phyloP scores from a whole-genome alignment of 2,329 filamentous ascomycete species.

The Phyllosticta citriasiana region DNA sequence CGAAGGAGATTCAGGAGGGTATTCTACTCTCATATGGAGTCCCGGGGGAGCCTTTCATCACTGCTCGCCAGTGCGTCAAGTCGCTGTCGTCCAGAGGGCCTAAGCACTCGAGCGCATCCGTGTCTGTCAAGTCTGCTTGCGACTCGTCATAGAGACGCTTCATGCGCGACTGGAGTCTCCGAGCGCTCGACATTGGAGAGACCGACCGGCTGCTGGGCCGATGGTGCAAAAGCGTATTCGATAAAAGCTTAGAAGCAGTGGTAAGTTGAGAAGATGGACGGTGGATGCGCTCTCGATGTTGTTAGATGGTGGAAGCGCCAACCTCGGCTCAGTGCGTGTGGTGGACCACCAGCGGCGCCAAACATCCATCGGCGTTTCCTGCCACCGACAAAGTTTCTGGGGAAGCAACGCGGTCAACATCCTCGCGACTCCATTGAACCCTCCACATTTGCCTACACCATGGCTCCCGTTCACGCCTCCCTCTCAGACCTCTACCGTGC shows the following conservation, averaged over 20 bases:
- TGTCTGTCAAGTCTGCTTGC: slow-evolving; percentile 46
- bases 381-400: slow-evolving; percentile 6
- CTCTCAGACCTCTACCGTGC: slow-evolving; percentile 50
- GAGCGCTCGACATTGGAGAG: neutral
- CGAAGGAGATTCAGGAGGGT: neutral
- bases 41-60: slow-evolving; percentile 48
- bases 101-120: slow-evolving; percentile 46
- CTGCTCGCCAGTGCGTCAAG: slow-evolving; percentile 49
- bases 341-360: neutral
- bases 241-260: neutral
- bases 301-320: neutral
- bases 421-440: neutral
- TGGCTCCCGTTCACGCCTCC: slow-evolving; percentile 19
- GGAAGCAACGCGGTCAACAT: slow-evolving; percentile 2
- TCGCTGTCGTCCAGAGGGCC: slow-evolving; percentile 48
- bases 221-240: neutral
- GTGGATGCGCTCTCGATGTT: neutral
- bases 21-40: slow-evolving; percentile 50
- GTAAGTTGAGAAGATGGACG: neutral
- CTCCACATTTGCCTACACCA: neutral
- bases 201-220: neutral
- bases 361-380: slow-evolving; percentile 4
- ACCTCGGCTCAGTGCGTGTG: slow-evolving; percentile 5
- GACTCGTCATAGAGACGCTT: slow-evolving; percentile 54
- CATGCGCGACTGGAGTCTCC: slow-evolving; percentile 29